These are phyloP conservation scores for Exophiala dermatitidis DNA, from an alignment of 2,329 filamentous ascomycete genomes.

Conservation along the genomic window DNA sequence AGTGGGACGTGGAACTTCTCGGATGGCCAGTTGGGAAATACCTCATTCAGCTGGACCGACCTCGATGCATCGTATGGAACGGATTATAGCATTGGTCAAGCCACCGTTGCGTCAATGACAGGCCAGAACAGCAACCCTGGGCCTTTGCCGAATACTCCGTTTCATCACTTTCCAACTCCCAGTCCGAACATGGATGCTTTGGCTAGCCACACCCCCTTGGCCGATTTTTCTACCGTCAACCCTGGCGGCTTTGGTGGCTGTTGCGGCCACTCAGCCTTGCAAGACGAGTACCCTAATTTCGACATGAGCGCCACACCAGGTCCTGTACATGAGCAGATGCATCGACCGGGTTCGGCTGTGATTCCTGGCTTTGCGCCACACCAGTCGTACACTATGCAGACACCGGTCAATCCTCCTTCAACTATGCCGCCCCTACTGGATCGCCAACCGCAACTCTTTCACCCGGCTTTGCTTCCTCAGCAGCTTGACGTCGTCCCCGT, in stretches of 20 bases:
- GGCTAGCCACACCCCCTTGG: slow-evolving; percentile 3
- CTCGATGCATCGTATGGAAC: slow-evolving; percentile 18
- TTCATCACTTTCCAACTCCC: slow-evolving; percentile 1
- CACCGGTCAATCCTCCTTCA: neutral
- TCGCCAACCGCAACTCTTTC: neutral
- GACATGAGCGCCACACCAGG: neutral
- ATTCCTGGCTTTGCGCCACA: neutral
- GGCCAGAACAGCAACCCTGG: neutral
- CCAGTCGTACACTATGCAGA: neutral
- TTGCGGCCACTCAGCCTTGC: slow-evolving; percentile 2
- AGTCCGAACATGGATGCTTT: slow-evolving; percentile 3
- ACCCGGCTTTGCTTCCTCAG: neutral
- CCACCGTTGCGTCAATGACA: slow-evolving; percentile 16
- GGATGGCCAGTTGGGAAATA: slow-evolving; percentile 14
- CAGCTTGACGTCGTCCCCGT: neutral
- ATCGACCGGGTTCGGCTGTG: neutral
- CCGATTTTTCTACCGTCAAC: neutral
- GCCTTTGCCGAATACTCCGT: neutral
- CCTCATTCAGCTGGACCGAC: slow-evolving; percentile 20
- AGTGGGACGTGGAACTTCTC: slow-evolving; percentile 23
- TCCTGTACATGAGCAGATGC: neutral
- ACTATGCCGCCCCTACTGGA: neutral
- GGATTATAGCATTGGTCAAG: slow-evolving; percentile 20
- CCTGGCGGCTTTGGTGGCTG: neutral
- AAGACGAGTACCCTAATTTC: slow-evolving; percentile 3